Conservation (phyloP, 2,329 filamentous ascomycete genomes). For the Uncinocarpus reesii region DNA sequence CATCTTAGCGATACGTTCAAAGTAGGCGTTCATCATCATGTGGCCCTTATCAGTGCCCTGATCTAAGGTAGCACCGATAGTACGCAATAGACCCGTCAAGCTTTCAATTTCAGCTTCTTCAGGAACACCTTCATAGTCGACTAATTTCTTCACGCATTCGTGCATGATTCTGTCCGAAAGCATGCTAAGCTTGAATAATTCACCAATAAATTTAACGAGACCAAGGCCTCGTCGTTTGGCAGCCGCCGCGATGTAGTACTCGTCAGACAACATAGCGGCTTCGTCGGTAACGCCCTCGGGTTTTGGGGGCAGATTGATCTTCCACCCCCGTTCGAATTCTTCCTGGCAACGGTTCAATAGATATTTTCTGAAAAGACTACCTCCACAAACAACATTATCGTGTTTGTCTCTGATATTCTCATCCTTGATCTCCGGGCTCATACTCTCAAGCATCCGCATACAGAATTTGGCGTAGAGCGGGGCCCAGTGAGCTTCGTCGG, state of each 20-base stretch:
- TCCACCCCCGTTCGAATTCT: conserved; percentile 97
- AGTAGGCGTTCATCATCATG: conserved; percentile 86
- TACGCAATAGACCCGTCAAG: conserved; percentile 81
- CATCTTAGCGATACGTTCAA: conserved; percentile 74
- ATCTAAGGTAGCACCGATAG: conserved; percentile 82
- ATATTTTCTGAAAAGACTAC: conserved; percentile 95
- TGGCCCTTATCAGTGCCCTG: conserved; percentile 64
- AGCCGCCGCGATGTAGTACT: conserved; percentile 88
- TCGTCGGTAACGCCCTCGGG: conserved; percentile 64
- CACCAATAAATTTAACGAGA: conserved; percentile 97
- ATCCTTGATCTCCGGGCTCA: conserved; percentile 90
- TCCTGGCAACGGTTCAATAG: conserved; percentile 96
- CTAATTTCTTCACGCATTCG: conserved; percentile 92
- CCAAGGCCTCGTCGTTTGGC: conserved; percentile 94
- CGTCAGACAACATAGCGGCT: conserved; percentile 77
- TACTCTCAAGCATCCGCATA: conserved; percentile 89
- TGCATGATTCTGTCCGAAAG: conserved; percentile 99
- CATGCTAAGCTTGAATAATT: conserved; percentile 98
- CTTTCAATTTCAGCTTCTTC: conserved; percentile 96
- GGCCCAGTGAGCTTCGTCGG: conserved; percentile 96
- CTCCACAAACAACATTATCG: conserved; percentile 78
- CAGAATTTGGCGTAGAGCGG: conserved; percentile 99
- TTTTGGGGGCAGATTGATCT: conserved; percentile 69
- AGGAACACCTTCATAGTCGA: conserved; percentile 85
- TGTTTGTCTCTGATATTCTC: conserved; percentile 88